These are phyloP conservation scores for Rhodotorula glutinis DNA, from an alignment of 1,284 basidiomycete species.

Conservation along the genomic window DNA sequence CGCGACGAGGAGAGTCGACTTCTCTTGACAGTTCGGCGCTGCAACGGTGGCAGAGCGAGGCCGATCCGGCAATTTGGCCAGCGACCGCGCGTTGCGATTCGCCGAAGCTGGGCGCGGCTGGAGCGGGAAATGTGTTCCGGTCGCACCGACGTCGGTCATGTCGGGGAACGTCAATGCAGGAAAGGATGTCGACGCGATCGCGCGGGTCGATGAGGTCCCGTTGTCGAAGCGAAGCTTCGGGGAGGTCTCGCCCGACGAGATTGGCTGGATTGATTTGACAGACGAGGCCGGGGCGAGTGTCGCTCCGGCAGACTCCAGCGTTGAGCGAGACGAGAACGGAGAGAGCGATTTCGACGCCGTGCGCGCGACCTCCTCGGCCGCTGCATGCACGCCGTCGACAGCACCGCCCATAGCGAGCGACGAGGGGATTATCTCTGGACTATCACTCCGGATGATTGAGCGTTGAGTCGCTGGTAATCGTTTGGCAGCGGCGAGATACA, in stretches of 20 bases:
- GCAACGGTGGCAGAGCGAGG: not conserved
- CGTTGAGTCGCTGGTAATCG: no score
- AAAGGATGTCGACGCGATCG: not conserved
- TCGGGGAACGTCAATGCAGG: no score
- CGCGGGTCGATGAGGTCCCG: not conserved
- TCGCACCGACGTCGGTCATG: no score
- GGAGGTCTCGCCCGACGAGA: not conserved
- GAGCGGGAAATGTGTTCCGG: no score
- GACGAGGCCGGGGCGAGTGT: constrained; percentile 10
- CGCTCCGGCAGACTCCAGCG: not conserved
- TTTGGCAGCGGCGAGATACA: no score
- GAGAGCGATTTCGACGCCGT: not conserved
- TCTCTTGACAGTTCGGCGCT: not conserved
- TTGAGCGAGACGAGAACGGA: constrained; percentile 4
- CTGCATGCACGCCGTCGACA: no score
- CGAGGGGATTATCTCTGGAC: no score
- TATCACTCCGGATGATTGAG: no score
- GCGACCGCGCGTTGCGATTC: no score
- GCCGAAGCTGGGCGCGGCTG: no score
- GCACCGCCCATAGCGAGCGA: no score
- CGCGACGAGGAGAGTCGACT: not conserved
- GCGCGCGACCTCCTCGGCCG: no score
- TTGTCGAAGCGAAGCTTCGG: not conserved
- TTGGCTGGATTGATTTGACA: not conserved
- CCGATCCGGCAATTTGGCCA: not conserved